phyloP scores from a whole-genome alignment of 257 asterid genomes.

The Eucommia ulmoides region DNA sequence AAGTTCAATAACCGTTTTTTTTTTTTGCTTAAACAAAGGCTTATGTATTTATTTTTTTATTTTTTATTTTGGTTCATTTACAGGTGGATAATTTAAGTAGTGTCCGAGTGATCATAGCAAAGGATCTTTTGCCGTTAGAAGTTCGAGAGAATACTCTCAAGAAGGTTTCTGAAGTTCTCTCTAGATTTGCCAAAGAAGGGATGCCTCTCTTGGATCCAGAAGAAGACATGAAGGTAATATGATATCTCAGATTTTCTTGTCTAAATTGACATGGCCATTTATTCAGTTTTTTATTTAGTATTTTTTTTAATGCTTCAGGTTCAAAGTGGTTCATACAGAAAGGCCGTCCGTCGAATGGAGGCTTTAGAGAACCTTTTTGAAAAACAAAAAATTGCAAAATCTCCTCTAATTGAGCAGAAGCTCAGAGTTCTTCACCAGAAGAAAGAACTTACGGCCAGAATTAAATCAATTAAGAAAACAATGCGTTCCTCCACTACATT shows the following conservation, averaged over 20 bases:
- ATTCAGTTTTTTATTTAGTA: neutral
- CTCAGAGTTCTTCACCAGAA: conserved; percentile 68
- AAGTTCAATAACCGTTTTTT: neutral
- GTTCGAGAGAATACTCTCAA: conserved; percentile 85
- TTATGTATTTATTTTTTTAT: conserved; percentile 1
- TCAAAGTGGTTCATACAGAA: conserved; percentile 74
- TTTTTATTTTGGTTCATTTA: conserved; percentile 10
- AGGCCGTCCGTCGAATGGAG: conserved; percentile 73
- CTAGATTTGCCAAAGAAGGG: conserved; percentile 71
- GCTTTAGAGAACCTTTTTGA: conserved; percentile 85
- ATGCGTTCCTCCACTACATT: conserved; percentile 70
- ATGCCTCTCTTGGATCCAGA: conserved; percentile 80
- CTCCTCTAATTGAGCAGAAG: conserved; percentile 81
- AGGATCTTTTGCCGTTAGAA: conserved; percentile 80
- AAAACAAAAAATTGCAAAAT: conserved; percentile 72
- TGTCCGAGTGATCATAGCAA: conserved; percentile 62
- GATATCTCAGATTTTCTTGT: neutral
- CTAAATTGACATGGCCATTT: neutral
- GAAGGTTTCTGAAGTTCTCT: conserved; percentile 72
- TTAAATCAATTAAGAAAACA: conserved; percentile 64
- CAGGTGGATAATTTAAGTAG: conserved; percentile 80
- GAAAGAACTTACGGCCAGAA: conserved; percentile 73
- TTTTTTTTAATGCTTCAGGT: conserved; percentile 36
- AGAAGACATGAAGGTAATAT: conserved; percentile 89
- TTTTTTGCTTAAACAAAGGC: too few species aligned